Percentiles rank a stretch among this genome's conserved stretches.
phyloP scores from a whole-genome alignment of 352 stramenopile genomes.

The Saprolegnia diclina region DNA sequence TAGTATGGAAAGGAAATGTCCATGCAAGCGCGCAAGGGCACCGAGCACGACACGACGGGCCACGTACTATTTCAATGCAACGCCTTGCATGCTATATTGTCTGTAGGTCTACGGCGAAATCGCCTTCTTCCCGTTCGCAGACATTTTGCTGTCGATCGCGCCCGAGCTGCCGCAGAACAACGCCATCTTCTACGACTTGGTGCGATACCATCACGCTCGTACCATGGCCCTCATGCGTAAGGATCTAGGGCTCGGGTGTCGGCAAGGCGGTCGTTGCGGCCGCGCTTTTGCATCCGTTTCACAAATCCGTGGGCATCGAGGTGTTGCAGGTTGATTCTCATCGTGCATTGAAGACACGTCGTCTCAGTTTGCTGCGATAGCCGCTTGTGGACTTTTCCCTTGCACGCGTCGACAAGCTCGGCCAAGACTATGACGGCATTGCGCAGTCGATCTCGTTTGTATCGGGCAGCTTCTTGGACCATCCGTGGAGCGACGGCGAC shows the following conservation, averaged over 20 bases:
- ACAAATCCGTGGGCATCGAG: conserved; percentile 81
- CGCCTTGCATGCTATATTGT: background rate
- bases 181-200: conserved; percentile 78
- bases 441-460: conserved; percentile 67
- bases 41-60: conserved; percentile 72
- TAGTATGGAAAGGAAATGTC: conserved; percentile 83
- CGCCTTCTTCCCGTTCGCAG: conserved; percentile 76
- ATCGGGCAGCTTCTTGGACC: conserved; percentile 51
- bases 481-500: conserved; percentile 66
- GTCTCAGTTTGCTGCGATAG: conserved; percentile 28
- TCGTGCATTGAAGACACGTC: background rate
- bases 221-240: too few relatives aligned
- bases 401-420: conserved; percentile 55
- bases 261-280: conserved; percentile 77
- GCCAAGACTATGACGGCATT: conserved; percentile 37
- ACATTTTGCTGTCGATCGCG: conserved; percentile 59
- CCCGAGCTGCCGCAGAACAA: conserved; percentile 51
- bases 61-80: conserved; percentile 39
- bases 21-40: conserved; percentile 66
- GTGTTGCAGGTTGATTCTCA: conserved; percentile 42
- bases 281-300: conserved; percentile 70
- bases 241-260: conserved; percentile 58
- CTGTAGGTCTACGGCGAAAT: conserved; percentile 79
- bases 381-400: conserved; percentile 69
- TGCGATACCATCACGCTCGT: conserved; percentile 27